A percentile compares a stretch with the other conserved stretches of the same genome.
Evolutionary conservation across 1,284 basidiomycete species (phyloP).

Genomic region (Ustilago cynodontis): DNA sequence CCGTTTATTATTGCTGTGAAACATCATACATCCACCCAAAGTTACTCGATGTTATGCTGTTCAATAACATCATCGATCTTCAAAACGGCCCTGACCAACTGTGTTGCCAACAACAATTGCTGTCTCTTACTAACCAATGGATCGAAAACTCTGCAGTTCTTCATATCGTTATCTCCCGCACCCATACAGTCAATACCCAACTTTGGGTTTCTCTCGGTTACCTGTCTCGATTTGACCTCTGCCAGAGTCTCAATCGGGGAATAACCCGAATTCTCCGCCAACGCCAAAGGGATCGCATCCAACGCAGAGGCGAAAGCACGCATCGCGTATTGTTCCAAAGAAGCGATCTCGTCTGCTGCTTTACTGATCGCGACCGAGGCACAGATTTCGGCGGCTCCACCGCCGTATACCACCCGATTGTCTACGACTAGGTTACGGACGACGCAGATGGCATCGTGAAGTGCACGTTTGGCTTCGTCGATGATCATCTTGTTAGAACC

Average conservation of each 20-base stretch:
- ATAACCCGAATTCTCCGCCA: constrained; percentile 97
- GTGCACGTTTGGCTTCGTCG: constrained; percentile 95
- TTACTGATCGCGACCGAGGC: constrained; percentile 91
- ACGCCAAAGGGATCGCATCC: constrained; percentile 90
- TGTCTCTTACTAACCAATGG: constrained; percentile 97
- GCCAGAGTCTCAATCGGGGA: constrained; percentile 96
- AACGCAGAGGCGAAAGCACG: constrained; percentile 94
- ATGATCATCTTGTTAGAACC: constrained; percentile 98
- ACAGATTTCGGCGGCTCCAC: constrained; percentile 96
- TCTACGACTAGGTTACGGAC: constrained; percentile 95
- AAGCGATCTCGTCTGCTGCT: constrained; percentile 92
- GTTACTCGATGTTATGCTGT: constrained; percentile 61
- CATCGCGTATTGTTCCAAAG: constrained; percentile 99
- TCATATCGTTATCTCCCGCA: constrained; percentile 85
- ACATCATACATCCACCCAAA: too few relatives aligned
- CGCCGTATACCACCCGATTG: constrained; percentile 97
- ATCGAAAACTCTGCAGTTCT: constrained; percentile 95
- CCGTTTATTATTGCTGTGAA: too few relatives aligned
- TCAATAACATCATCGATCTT: constrained; percentile 70
- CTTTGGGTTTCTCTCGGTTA: constrained; percentile 84
- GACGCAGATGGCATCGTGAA: constrained; percentile 97
- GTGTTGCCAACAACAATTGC: constrained; percentile 96
- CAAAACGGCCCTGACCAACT: constrained; percentile 75
- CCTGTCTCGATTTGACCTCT: constrained; percentile 92
- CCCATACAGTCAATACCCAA: constrained; percentile 95